These are phyloP conservation scores for Triangularia verruculosa DNA, from an alignment of 2,329 filamentous ascomycete species.

Conservation along the genomic window DNA sequence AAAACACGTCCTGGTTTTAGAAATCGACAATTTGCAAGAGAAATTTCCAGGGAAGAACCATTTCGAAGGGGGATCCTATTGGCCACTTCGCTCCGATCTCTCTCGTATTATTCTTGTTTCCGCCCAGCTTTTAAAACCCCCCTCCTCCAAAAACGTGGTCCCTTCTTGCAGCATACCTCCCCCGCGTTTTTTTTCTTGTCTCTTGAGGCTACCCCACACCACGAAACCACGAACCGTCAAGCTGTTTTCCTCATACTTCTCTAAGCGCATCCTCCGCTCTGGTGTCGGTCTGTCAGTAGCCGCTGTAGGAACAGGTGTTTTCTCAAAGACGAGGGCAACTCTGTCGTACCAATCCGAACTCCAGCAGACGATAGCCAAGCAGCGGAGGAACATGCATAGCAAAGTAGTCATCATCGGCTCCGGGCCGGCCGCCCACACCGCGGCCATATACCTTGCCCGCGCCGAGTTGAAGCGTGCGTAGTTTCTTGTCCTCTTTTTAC, in stretches of 20 bases:
- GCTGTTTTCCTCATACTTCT: constrained; percentile 82
- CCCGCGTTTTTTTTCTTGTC: constrained; percentile 4
- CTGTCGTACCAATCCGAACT: constrained; percentile 32
- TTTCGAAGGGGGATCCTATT: constrained; percentile 3
- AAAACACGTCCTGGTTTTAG: constrained; percentile 20
- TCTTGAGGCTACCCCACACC: constrained; percentile 10
- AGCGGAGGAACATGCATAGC: constrained; percentile 72
- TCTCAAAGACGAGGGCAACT: constrained; percentile 51
- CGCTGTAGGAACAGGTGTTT: constrained; percentile 58
- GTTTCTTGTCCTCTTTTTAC: neutral
- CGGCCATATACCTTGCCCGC: constrained; percentile 91
- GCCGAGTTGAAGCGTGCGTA: constrained; percentile 80
- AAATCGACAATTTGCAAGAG: constrained; percentile 11
- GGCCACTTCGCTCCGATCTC: neutral
- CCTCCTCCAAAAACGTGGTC: neutral
- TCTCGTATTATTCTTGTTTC: constrained; percentile 6
- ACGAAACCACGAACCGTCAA: constrained; percentile 73
- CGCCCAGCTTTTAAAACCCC: neutral
- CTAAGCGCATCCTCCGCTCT: constrained; percentile 70
- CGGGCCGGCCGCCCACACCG: constrained; percentile 94
- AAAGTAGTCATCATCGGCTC: constrained; percentile 94
- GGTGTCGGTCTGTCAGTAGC: constrained; percentile 71
- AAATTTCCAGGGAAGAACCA: constrained; percentile 4
- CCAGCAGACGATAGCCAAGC: constrained; percentile 36
- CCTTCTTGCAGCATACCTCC: constrained; percentile 3